phyloP scores from a whole-genome alignment of 2,329 filamentous ascomycete species.

The Paecilomyces formosus region DNA sequence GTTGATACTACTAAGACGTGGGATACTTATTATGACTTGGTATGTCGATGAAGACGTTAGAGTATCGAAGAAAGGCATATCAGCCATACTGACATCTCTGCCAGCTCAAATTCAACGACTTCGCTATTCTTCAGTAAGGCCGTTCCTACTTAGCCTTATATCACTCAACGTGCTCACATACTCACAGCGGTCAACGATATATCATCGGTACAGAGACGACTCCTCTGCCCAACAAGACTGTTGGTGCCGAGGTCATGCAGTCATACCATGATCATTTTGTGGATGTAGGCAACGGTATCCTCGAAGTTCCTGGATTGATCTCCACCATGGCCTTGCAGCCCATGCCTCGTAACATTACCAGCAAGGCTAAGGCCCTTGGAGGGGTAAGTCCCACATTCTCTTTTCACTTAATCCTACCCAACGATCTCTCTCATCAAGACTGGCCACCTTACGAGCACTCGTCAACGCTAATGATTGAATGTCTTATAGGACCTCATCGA shows the following conservation, averaged over 20 bases:
- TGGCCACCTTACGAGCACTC: background rate
- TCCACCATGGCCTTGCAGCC: conserved; percentile 30
- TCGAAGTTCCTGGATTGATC: conserved; percentile 21
- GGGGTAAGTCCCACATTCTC: conserved; percentile 20
- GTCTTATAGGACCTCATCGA: conserved; percentile 29
- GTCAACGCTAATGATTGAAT: too few relatives aligned
- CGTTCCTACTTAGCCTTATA: background rate
- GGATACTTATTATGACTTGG: conserved; percentile 40
- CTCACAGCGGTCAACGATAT: conserved; percentile 29
- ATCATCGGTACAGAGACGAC: conserved; percentile 32
- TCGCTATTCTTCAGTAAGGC: conserved; percentile 21
- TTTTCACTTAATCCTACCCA: background rate
- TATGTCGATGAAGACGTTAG: conserved; percentile 16
- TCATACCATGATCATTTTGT: conserved; percentile 26
- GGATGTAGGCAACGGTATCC: conserved; percentile 19
- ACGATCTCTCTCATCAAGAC: background rate
- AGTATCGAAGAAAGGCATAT: too few relatives aligned
- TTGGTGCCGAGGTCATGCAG: conserved; percentile 21
- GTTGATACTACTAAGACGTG: conserved; percentile 42
- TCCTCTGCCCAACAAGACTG: conserved; percentile 24
- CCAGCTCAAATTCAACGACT: conserved; percentile 35
- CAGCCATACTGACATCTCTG: background rate
- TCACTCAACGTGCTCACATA: too few relatives aligned
- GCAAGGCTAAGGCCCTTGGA: conserved; percentile 23
- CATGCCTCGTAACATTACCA: conserved; percentile 24